Conservation (phyloP, 78 protist genomes). For the Thecamonas trahens region DNA sequence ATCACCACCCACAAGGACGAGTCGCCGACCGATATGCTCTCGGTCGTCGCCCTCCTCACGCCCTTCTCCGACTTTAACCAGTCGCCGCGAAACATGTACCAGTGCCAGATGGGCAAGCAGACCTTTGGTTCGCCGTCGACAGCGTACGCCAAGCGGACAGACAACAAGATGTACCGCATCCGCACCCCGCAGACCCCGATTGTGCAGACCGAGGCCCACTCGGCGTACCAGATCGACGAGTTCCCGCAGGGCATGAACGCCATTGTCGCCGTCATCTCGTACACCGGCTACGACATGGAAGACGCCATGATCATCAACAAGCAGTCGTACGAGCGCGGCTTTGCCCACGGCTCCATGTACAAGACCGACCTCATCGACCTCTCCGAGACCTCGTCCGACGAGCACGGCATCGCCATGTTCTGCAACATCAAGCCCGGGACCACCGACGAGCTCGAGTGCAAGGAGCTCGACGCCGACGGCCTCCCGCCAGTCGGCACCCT, state of each 20-base stretch:
- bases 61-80: conserved; percentile 97
- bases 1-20: conserved; percentile 76
- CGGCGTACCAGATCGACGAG: conserved; percentile 66
- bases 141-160: conserved; percentile 72
- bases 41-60: conserved; percentile 84
- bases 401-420: not conserved
- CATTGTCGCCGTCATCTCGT: conserved; percentile 93
- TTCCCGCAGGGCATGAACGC: conserved; percentile 96
- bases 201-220: conserved; percentile 25
- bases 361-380: conserved; percentile 44
- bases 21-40: conserved; percentile 67
- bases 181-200: conserved; percentile 69
- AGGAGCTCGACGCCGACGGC: conserved; percentile 49
- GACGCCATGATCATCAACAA: conserved; percentile 89
- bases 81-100: conserved; percentile 98
- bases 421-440: not conserved
- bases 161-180: conserved; percentile 88
- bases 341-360: conserved; percentile 78
- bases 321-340: conserved; percentile 90
- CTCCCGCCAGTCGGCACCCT: conserved; percentile 65
- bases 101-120: conserved; percentile 89
- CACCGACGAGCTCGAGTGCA: not conserved
- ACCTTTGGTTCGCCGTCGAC: conserved; percentile 92
- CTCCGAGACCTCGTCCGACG: not conserved
- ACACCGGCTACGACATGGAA: conserved; percentile 93